Conservation (phyloP, 2,329 filamentous ascomycete genomes). For the Ceratocystiopsis minuta region DNA sequence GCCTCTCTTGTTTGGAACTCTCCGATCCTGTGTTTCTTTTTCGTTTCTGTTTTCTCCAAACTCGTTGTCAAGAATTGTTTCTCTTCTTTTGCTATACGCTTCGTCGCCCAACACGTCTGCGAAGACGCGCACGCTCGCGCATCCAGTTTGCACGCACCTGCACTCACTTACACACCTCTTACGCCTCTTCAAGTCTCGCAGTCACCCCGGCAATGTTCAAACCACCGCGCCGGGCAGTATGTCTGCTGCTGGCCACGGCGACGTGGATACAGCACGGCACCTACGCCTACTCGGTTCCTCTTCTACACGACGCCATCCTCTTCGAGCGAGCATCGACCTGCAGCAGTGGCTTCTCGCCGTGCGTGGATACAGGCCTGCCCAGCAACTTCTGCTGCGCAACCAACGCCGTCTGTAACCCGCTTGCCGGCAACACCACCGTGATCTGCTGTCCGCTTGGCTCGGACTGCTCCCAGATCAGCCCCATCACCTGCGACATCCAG, state of each 20-base stretch:
- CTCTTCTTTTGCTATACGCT: not conserved
- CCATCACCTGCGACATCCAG: slow-evolving; percentile 45
- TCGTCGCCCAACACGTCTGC: slow-evolving; percentile 1
- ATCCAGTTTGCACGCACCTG: no score
- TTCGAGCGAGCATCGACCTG: slow-evolving; percentile 1
- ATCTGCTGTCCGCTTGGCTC: slow-evolving; percentile 48
- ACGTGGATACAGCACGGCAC: slow-evolving; percentile 9
- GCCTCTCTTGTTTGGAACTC: not conserved
- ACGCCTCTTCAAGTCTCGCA: no score
- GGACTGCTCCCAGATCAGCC: slow-evolving; percentile 41
- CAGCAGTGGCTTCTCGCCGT: slow-evolving; percentile 28
- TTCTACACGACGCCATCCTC: not conserved
- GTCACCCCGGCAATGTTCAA: slow-evolving; percentile 2
- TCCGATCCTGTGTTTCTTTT: not conserved
- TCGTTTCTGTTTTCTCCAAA: not conserved
- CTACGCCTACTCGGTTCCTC: slow-evolving; percentile 20
- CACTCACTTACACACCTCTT: not conserved
- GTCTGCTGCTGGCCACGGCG: slow-evolving; percentile 18
- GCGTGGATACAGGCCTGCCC: slow-evolving; percentile 34
- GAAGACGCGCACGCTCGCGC: not conserved
- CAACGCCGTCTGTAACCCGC: slow-evolving; percentile 34
- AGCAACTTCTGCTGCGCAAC: slow-evolving; percentile 48
- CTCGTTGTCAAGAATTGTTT: not conserved
- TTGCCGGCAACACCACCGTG: slow-evolving; percentile 47
- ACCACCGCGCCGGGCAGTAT: slow-evolving; percentile 14